Percentiles rank a stretch among this genome's conserved stretches.
Conservation (phyloP, 2,329 filamentous ascomycete species). For the Claviceps citrina region DNA sequence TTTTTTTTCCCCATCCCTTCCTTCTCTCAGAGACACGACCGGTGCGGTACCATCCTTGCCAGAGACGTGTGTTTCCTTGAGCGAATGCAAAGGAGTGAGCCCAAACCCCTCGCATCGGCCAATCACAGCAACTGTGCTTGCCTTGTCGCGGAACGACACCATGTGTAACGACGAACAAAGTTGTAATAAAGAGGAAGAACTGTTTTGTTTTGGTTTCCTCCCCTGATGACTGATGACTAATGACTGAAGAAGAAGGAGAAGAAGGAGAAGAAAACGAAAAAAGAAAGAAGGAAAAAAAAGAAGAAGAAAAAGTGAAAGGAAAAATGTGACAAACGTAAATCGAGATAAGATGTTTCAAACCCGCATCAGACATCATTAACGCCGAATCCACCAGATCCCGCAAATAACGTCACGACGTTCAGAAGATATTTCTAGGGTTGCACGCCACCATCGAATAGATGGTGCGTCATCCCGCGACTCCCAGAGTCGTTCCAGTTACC, state of each 20-base stretch:
- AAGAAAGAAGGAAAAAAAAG: not conserved
- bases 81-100: too few species aligned
- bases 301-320: not conserved
- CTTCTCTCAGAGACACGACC: not conserved
- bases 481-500: not conserved
- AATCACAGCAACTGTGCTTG: not conserved
- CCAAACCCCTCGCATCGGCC: not conserved
- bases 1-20: too few species aligned
- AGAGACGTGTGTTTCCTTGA: too few species aligned
- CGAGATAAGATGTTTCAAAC: constrained; percentile 1
- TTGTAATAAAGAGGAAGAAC: not conserved
- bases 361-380: constrained; percentile 23
- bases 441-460: constrained; percentile 9
- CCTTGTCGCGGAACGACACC: not conserved
- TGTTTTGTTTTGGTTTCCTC: not conserved
- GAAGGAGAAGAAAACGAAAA: too few species aligned
- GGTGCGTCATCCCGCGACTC: not conserved
- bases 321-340: constrained; percentile 10
- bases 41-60: too few species aligned
- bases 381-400: constrained; percentile 28
- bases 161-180: not conserved
- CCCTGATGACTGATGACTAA: not conserved
- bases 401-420: constrained; percentile 22
- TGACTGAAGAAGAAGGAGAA: too few species aligned
- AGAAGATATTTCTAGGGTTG: constrained; percentile 13